phyloP scores from a whole-genome alignment of 2,329 filamentous ascomycete species.

The Cladosporium sp. region DNA sequence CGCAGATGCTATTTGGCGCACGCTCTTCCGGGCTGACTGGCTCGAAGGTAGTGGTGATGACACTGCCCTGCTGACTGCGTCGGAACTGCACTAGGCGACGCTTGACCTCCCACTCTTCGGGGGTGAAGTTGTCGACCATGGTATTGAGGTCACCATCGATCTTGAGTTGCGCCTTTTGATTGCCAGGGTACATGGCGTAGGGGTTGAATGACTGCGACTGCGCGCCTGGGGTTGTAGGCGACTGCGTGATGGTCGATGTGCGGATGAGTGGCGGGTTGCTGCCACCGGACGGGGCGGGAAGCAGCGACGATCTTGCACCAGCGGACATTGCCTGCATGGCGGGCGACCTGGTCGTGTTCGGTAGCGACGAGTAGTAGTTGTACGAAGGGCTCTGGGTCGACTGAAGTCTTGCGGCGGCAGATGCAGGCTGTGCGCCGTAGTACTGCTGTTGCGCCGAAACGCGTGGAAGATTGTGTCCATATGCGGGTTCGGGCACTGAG shows the following conservation, averaged over 20 bases:
- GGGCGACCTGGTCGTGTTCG: constrained; percentile 29
- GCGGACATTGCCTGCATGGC: constrained; percentile 29
- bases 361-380: constrained; percentile 29
- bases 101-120: constrained; percentile 76
- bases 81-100: constrained; percentile 86
- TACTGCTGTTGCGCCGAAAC: constrained; percentile 33
- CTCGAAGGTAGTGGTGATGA: constrained; percentile 77
- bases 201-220: constrained; percentile 64
- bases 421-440: constrained; percentile 27
- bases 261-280: constrained; percentile 64
- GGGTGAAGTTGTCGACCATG: constrained; percentile 82
- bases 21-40: constrained; percentile 77
- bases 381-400: constrained; percentile 39
- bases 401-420: constrained; percentile 30
- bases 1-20: constrained; percentile 81
- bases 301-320: constrained; percentile 33
- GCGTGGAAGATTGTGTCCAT: constrained; percentile 28
- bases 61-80: constrained; percentile 77
- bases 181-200: constrained; percentile 72
- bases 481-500: constrained; percentile 38
- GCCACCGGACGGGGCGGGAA: constrained; percentile 47
- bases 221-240: constrained; percentile 45
- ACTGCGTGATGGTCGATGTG: constrained; percentile 65
- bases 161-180: constrained; percentile 76
- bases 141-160: constrained; percentile 80